These are phyloP conservation scores for Chionographis japonica DNA, from an alignment of 106 monocot genomes.

Conservation along the genomic window DNA sequence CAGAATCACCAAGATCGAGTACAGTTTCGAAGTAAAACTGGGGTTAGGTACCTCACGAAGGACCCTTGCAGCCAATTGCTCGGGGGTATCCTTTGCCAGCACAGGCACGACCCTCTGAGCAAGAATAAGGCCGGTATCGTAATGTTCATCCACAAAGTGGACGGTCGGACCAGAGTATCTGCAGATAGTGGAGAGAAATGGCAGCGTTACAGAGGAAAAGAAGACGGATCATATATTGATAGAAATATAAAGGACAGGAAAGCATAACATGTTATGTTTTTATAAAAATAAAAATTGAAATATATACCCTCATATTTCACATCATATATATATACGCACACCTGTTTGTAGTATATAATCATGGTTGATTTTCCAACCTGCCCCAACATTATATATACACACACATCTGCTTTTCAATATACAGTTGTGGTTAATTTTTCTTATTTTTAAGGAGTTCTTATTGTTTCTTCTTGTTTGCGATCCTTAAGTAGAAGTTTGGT, in stretches of 20 bases:
- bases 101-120: slow-evolving; percentile 87
- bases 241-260: neutral
- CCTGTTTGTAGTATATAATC: no score
- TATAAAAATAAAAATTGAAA: neutral
- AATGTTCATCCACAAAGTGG: slow-evolving; percentile 95
- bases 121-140: slow-evolving; percentile 75
- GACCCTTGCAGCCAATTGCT: slow-evolving; percentile 74
- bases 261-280: neutral
- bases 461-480: no score
- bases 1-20: no score
- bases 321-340: no score
- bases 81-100: slow-evolving; percentile 68
- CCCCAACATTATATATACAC: no score
- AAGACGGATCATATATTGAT: neutral
- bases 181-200: neutral
- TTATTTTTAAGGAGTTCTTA: no score
- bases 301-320: no score
- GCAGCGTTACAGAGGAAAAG: neutral
- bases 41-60: slow-evolving; percentile 57
- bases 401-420: no score
- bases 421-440: no score
- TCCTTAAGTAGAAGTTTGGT: no score
- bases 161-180: slow-evolving; percentile 93
- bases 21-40: no score
- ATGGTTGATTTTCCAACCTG: no score